Evolutionary conservation across 106 monocot genomes (phyloP).

Genomic region (Platanthera guangdongensis): DNA sequence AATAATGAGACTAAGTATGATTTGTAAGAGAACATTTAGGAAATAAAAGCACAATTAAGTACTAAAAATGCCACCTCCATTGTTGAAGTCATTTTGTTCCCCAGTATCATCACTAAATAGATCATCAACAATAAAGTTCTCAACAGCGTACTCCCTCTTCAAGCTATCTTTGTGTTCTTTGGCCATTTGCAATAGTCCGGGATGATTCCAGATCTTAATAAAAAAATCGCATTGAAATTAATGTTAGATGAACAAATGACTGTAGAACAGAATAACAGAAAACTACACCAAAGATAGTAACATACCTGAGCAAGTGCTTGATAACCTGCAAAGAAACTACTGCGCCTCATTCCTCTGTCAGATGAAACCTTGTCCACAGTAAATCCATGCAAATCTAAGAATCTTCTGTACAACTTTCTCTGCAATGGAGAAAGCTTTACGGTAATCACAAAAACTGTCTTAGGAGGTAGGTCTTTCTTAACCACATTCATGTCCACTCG

Average conservation of each 20-base stretch:
- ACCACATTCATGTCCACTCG: slow-evolving; percentile 96
- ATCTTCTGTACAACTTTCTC: slow-evolving; percentile 74
- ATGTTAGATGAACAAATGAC: neutral
- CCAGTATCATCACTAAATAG: slow-evolving; percentile 80
- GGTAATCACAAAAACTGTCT: slow-evolving; percentile 86
- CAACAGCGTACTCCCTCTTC: slow-evolving; percentile 59
- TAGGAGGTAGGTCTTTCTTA: slow-evolving; percentile 89
- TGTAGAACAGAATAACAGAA: neutral
- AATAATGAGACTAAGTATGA: neutral
- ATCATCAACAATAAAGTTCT: slow-evolving; percentile 82
- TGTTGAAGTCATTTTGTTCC: slow-evolving; percentile 28
- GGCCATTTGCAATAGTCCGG: slow-evolving; percentile 82
- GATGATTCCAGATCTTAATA: slow-evolving; percentile 91
- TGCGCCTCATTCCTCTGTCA: slow-evolving; percentile 40
- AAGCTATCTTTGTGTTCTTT: slow-evolving; percentile 60
- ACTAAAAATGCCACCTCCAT: slow-evolving; percentile 42
- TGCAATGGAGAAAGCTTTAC: slow-evolving; percentile 95
- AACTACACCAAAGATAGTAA: neutral
- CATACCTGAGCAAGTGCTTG: slow-evolving; percentile 85
- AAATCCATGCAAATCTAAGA: slow-evolving; percentile 80
- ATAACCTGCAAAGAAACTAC: slow-evolving; percentile 80
- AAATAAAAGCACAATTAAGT: neutral
- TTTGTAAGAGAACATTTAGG: neutral
- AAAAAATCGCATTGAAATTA: neutral
- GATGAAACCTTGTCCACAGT: slow-evolving; percentile 45